phyloP scores from a whole-genome alignment of 768 basidiomycete species.

The Auriscalpium orientale region DNA sequence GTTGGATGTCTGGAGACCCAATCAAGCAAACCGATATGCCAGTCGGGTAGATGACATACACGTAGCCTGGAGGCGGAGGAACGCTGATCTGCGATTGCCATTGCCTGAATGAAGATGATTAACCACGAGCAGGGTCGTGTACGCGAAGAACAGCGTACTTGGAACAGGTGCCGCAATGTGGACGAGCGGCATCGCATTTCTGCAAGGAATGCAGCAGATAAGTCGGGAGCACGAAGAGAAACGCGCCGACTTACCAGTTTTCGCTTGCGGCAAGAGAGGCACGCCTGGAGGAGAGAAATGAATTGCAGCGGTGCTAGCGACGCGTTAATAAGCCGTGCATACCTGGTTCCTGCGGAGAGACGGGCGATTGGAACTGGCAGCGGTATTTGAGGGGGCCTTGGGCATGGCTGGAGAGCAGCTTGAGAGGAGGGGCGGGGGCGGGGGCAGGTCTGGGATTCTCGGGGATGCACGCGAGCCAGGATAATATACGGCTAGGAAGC shows the following conservation, averaged over 20 bases:
- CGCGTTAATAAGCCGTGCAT: not conserved
- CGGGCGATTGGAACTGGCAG: slow-evolving; percentile 34
- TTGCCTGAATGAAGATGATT: slow-evolving; percentile 39
- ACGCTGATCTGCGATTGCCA: slow-evolving; percentile 80
- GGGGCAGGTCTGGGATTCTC: slow-evolving; percentile 7
- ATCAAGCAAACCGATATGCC: no score
- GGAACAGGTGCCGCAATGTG: slow-evolving; percentile 78
- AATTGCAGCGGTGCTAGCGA: not conserved
- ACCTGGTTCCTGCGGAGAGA: slow-evolving; percentile 79
- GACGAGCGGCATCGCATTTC: slow-evolving; percentile 87
- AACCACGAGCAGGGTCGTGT: not conserved
- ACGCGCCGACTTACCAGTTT: slow-evolving; percentile 57
- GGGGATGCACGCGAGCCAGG: not conserved
- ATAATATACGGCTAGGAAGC: not conserved
- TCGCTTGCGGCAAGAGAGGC: slow-evolving; percentile 74
- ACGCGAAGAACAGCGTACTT: slow-evolving; percentile 43
- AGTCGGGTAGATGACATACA: slow-evolving; percentile 37
- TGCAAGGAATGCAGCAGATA: slow-evolving; percentile 20
- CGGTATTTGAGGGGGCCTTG: slow-evolving; percentile 41
- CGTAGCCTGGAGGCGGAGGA: slow-evolving; percentile 79
- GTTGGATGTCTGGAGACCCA: slow-evolving; percentile 56
- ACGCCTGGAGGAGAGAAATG: slow-evolving; percentile 43
- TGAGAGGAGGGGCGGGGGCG: slow-evolving; percentile 1
- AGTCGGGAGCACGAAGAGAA: not conserved
- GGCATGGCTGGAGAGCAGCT: slow-evolving; percentile 43